These are phyloP conservation scores for Agrostemma githago DNA, from an alignment of 148 eudicot genomes.

Conservation along the genomic window DNA sequence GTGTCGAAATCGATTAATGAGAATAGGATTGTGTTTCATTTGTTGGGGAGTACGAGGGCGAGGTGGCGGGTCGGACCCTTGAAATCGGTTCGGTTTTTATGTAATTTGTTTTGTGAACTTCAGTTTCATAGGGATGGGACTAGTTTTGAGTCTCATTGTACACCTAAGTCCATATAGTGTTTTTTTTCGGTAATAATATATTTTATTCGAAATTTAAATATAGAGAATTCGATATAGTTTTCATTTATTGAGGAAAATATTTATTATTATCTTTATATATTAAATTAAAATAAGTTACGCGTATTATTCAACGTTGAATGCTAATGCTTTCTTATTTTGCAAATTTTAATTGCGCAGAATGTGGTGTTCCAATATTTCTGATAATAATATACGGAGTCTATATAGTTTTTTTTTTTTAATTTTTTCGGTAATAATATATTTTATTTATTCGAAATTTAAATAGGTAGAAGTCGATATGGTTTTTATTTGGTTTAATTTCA, in stretches of 20 bases:
- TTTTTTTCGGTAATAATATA: neutral
- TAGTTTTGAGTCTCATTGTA: constrained; percentile 40
- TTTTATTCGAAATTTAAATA: too few species aligned
- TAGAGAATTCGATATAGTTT: neutral
- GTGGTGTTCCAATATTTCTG: too few species aligned
- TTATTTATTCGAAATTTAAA: too few species aligned
- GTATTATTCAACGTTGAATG: too few species aligned
- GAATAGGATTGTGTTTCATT: constrained; percentile 34
- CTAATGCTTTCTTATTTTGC: too few species aligned
- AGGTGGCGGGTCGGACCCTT: constrained; percentile 63
- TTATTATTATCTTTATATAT: too few species aligned
- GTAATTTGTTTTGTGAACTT: constrained; percentile 48
- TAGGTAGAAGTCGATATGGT: neutral
- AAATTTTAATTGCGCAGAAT: too few species aligned
- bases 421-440: too few species aligned
- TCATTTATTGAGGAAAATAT: too few species aligned
- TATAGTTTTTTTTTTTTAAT: neutral
- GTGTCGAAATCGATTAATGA: constrained; percentile 32
- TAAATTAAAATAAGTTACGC: too few species aligned
- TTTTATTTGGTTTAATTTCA: too few species aligned
- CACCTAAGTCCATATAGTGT: constrained; percentile 32
- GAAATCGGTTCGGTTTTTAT: constrained; percentile 52
- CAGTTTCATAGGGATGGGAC: constrained; percentile 31
- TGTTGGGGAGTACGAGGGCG: constrained; percentile 49
- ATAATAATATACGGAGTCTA: neutral